Conservation (phyloP, 1,284 basidiomycete genomes). For the Chalciporus sp. region DNA sequence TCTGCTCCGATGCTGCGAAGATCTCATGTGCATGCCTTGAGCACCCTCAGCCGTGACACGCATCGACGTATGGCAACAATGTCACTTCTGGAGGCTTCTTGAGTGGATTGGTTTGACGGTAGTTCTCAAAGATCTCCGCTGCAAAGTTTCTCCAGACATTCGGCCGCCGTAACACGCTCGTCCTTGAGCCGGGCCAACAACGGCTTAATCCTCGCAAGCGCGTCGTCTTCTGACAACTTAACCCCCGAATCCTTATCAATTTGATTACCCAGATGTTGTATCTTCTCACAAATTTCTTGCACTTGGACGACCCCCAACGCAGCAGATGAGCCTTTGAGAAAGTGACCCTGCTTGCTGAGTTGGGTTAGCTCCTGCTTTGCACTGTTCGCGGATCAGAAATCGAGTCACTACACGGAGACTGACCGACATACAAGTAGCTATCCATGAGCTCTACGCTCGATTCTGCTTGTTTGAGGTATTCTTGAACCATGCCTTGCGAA, state of each 20-base stretch:
- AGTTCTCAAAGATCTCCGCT: constrained; percentile 10
- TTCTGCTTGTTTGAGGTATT: constrained; percentile 80
- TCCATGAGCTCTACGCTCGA: constrained; percentile 82
- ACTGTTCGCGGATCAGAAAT: constrained; percentile 41
- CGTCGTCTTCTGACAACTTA: constrained; percentile 56
- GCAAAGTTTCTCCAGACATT: constrained; percentile 55
- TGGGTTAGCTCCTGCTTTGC: constrained; percentile 57
- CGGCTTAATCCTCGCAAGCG: constrained; percentile 62
- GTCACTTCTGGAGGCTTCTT: constrained; percentile 2
- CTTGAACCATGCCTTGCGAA: constrained; percentile 74
- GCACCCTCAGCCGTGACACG: constrained; percentile 6
- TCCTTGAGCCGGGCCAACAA: constrained; percentile 55
- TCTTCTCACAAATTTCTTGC: constrained; percentile 82
- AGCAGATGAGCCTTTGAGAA: constrained; percentile 93
- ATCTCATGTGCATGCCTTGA: constrained; percentile 12
- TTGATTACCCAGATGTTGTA: constrained; percentile 81
- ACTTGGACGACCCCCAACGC: constrained; percentile 85
- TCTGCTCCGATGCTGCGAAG: constrained; percentile 18
- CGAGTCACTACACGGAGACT: constrained; percentile 11
- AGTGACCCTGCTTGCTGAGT: constrained; percentile 84
- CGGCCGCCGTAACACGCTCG: constrained; percentile 60
- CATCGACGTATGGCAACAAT: constrained; percentile 17
- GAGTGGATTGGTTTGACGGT: not conserved
- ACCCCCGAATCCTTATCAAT: constrained; percentile 47
- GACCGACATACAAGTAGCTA: constrained; percentile 66